These are phyloP conservation scores for Remersonia thermophila DNA, from an alignment of 2,329 filamentous ascomycete genomes.

Conservation along the genomic window DNA sequence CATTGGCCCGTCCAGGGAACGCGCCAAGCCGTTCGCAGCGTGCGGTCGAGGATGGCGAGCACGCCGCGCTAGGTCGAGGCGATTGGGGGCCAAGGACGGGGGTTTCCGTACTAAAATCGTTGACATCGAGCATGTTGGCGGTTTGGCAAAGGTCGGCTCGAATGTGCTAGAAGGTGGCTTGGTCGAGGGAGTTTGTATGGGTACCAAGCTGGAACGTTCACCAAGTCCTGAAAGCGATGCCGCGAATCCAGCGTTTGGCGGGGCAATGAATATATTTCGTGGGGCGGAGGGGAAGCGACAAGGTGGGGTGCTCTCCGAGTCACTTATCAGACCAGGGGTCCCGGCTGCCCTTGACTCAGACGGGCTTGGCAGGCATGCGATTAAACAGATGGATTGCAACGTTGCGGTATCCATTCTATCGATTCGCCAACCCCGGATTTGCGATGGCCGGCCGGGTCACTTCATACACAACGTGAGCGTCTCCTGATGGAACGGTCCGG, in stretches of 20 bases:
- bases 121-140: constrained; percentile 62
- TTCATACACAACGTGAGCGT: too few relatives aligned
- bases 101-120: constrained; percentile 47
- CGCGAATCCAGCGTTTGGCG: constrained; percentile 10
- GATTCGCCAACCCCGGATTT: too few relatives aligned
- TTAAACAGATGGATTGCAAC: neutral
- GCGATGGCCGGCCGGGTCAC: too few relatives aligned
- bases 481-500: too few relatives aligned
- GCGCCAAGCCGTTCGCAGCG: constrained; percentile 4
- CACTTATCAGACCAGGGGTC: constrained; percentile 5
- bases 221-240: too few relatives aligned
- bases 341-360: constrained; percentile 3
- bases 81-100: neutral
- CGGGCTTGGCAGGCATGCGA: neutral
- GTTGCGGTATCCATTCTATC: too few relatives aligned
- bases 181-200: too few relatives aligned
- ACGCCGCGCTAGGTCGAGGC: too few relatives aligned
- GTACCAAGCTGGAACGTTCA: too few relatives aligned
- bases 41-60: neutral
- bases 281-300: constrained; percentile 10
- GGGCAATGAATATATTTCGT: constrained; percentile 18
- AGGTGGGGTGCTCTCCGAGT: constrained; percentile 9
- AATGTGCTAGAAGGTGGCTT: neutral
- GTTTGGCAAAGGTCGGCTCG: neutral
- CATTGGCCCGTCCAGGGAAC: neutral